Evolutionary conservation across 768 basidiomycete species (phyloP), one percentile per base, ranked within the genome.

Genomic region (Cubamyces lactineus): DNA sequence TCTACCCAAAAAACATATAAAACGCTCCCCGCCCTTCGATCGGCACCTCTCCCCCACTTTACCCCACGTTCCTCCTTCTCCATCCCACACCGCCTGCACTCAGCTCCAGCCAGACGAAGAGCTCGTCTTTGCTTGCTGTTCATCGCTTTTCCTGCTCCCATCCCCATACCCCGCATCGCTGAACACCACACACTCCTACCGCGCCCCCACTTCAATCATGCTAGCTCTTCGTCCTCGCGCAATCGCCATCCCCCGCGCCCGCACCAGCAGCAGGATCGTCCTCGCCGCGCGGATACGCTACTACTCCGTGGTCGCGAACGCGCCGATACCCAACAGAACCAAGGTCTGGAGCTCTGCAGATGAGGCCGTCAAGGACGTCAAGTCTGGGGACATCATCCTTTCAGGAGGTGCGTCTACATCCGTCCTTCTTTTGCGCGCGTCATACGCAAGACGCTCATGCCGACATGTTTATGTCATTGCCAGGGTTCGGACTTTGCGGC

Each of bases 401-500:
- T 87, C 87, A 61, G 92, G 88, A 80, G 93, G 93, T 92, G 64
- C 64, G 86, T 65, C 21, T 24, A 1, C 30, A 23, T 23, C 21
- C 39, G 9, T n/a, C 28, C 40, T 34, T 34, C 34, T 34, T 34
- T 34, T 34, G 43, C 42, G 17, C 53, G 38, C 40, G 19, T 17
- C 28, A 19, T 12, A 15, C 7, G 40, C 26, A 51, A 47, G 46
- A 38, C 43, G 39, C 55, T 40, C 54, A 38, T 21, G 40, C 43
- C 41, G n/a, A 42, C 23, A 46, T 46, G 21, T 1, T 34, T 34
- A 34, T 34, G 34, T 34, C 34, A 9, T 39, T 28, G 12, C 24
- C 71, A 92, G 92, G 93, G 39, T 96, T 96, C 69, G 94, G 94
- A 53, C 78, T 91, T 46, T 91, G 90, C 66, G 94, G 94, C 47